A percentile compares a stretch with the other conserved stretches of the same genome.
Conservation (phyloP, 2,329 filamentous ascomycete species). For the Fusarium sterilihyphosum region DNA sequence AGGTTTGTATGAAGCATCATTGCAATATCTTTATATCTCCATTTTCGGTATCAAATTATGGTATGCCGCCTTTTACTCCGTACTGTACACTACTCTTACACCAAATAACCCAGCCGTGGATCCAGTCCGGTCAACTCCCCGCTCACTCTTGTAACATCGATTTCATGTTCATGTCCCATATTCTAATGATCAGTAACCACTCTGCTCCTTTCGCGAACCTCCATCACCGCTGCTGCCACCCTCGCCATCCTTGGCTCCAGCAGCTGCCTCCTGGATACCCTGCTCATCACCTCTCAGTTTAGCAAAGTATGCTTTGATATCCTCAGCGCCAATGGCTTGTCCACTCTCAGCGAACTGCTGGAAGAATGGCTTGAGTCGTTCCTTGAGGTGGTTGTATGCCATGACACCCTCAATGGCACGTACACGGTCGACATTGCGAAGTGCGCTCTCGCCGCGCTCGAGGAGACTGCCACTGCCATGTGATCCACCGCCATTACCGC, state of each 20-base stretch:
- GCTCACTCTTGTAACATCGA: neutral
- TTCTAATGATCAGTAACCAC: constrained; percentile 56
- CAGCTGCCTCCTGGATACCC: constrained; percentile 71
- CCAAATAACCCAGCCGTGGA: neutral
- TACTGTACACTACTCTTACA: constrained; percentile 31
- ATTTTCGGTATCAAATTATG: constrained; percentile 1
- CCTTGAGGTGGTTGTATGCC: constrained; percentile 96
- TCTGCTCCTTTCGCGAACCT: constrained; percentile 60
- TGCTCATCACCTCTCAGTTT: constrained; percentile 89
- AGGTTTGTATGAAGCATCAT: neutral
- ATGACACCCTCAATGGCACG: constrained; percentile 95
- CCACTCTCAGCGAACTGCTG: constrained; percentile 94
- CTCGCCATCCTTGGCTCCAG: constrained; percentile 46
- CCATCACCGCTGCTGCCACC: constrained; percentile 37
- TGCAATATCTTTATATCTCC: neutral
- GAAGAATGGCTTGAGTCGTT: constrained; percentile 94
- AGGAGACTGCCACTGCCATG: constrained; percentile 83
- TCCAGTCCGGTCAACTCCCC: neutral
- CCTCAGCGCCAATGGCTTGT: constrained; percentile 87
- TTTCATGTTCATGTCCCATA: neutral
- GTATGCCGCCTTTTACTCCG: neutral
- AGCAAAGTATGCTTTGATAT: constrained; percentile 97
- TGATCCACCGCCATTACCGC: constrained; percentile 57
- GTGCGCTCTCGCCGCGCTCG: constrained; percentile 90
- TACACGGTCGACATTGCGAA: constrained; percentile 92